Percentiles rank a stretch among this genome's conserved stretches.
These are phyloP conservation scores for Leccinum imitatum DNA, from an alignment of 768 basidiomycete genomes.

Conservation along the genomic window DNA sequence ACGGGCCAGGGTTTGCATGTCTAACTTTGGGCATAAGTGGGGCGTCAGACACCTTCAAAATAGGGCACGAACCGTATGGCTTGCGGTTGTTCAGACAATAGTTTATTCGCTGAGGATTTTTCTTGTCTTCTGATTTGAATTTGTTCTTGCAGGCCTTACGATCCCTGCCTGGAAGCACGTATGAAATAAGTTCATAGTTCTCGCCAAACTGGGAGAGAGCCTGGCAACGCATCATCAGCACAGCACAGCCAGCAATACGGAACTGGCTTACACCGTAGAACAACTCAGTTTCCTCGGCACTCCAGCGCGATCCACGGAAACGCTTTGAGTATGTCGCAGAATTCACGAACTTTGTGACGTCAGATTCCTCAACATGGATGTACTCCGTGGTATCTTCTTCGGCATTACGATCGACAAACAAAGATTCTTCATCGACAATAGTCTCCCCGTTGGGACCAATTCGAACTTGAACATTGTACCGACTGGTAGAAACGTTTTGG, in stretches of 20 bases:
- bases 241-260: constrained; percentile 1
- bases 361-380: constrained; percentile 79
- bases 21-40: constrained; percentile 34
- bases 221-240: constrained; percentile 40
- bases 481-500: constrained; percentile 61
- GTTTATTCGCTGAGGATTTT: constrained; percentile 73
- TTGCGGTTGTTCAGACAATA: constrained; percentile 70
- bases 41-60: neutral
- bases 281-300: constrained; percentile 82
- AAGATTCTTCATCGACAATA: constrained; percentile 81
- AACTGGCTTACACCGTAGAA: constrained; percentile 72
- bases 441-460: constrained; percentile 87
- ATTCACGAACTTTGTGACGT: constrained; percentile 83
- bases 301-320: constrained; percentile 83
- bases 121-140: constrained; percentile 87
- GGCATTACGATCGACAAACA: constrained; percentile 71
- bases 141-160: constrained; percentile 91
- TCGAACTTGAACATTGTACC: constrained; percentile 82
- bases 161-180: constrained; percentile 79
- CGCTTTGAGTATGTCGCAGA: constrained; percentile 80
- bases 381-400: constrained; percentile 71
- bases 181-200: constrained; percentile 90
- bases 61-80: constrained; percentile 62
- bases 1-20: constrained; percentile 68
- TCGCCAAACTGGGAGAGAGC: constrained; percentile 89